Evolutionary conservation across 176 grass and related monocot genomes (phyloP).

Genomic region (Eremochloa ophiuroides): DNA sequence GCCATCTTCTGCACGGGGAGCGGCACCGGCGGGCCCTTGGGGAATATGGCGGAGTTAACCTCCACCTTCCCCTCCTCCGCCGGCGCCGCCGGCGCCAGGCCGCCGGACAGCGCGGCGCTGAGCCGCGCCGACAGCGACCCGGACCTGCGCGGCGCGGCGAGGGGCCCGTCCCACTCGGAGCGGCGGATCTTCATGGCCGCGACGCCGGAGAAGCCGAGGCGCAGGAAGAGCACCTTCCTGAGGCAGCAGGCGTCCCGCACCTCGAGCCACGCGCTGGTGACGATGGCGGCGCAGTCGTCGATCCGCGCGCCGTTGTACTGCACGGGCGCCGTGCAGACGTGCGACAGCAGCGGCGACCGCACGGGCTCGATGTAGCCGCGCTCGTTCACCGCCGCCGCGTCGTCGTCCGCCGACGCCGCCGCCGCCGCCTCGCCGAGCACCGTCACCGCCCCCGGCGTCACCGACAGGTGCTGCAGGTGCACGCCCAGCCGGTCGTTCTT

Average conservation of each 20-base stretch:
- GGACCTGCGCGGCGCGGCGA: conserved; percentile 36
- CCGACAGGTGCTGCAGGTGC: conserved; percentile 75
- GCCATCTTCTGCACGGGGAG: conserved; percentile 75
- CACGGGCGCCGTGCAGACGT: conserved; percentile 82
- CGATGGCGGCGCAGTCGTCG: conserved; percentile 75
- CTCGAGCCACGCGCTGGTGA: conserved; percentile 83
- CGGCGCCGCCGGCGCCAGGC: background rate
- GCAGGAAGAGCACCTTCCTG: conserved; percentile 83
- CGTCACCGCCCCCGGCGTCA: conserved; percentile 36
- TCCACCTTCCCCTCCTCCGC: conserved; percentile 43
- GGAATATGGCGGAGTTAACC: conserved; percentile 88
- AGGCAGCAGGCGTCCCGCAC: conserved; percentile 72
- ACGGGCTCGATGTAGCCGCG: conserved; percentile 60
- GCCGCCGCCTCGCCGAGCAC: conserved; percentile 36
- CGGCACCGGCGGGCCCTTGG: conserved; percentile 80
- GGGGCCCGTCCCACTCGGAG: conserved; percentile 74
- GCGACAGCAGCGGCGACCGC: conserved; percentile 68
- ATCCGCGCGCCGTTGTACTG: conserved; percentile 57
- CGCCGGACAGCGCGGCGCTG: conserved; percentile 46
- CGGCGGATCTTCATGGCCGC: conserved; percentile 71
- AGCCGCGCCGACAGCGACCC: conserved; percentile 62
- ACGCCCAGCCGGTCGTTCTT: conserved; percentile 63
- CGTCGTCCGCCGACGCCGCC: background rate
- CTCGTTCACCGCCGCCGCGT: conserved; percentile 24
- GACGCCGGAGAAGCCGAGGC: conserved; percentile 75